These are phyloP conservation scores for Candida easanensis DNA, from an alignment of 805 yeast species.

Conservation along the genomic window DNA sequence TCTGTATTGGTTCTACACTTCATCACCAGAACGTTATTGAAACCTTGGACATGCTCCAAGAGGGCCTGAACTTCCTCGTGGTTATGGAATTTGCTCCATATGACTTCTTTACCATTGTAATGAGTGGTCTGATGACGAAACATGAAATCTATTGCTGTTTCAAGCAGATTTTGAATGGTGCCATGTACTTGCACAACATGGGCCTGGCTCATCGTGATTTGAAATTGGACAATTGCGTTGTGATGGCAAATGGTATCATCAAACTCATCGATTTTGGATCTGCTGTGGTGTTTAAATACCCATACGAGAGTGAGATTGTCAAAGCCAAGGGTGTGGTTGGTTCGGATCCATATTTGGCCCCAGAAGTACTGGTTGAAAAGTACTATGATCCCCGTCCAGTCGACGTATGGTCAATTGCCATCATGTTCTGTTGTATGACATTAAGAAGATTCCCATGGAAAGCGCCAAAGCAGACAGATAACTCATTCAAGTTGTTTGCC, in stretches of 20 bases:
- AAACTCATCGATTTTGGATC: constrained; percentile 94
- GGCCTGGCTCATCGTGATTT: constrained; percentile 93
- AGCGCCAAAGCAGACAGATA: constrained; percentile 75
- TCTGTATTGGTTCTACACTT: constrained; percentile 72
- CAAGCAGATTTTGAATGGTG: constrained; percentile 76
- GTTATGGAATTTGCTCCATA: constrained; percentile 92
- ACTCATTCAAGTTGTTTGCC: constrained; percentile 69
- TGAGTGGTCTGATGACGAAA: constrained; percentile 76
- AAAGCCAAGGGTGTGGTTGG: constrained; percentile 87
- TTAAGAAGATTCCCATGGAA: constrained; percentile 93
- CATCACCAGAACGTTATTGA: constrained; percentile 78
- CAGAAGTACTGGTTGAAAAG: constrained; percentile 66
- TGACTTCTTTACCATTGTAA: constrained; percentile 90
- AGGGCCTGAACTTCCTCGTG: constrained; percentile 58
- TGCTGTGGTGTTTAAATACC: constrained; percentile 76
- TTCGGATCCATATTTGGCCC: constrained; percentile 93
- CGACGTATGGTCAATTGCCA: constrained; percentile 93
- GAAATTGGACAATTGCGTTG: constrained; percentile 92
- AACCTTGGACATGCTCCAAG: constrained; percentile 77
- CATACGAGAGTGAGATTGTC: constrained; percentile 53
- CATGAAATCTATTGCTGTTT: constrained; percentile 78
- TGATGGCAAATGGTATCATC: constrained; percentile 66
- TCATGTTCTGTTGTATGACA: constrained; percentile 88
- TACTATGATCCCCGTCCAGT: constrained; percentile 82
- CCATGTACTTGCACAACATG: constrained; percentile 67